phyloP scores from a whole-genome alignment of 164 flowering plant species.

The Annona squamosa region DNA sequence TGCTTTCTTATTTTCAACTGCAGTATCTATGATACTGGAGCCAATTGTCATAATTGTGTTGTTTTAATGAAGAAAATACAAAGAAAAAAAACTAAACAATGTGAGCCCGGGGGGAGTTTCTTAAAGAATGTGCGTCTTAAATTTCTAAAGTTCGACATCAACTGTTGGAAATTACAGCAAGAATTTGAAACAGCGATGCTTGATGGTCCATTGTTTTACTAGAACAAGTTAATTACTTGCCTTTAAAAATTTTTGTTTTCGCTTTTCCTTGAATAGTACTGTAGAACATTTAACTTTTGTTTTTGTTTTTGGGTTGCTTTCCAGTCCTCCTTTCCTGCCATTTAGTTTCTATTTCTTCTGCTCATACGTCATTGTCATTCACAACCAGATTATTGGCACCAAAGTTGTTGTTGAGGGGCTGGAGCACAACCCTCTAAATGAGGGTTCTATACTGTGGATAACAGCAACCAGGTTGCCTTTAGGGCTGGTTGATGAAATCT shows the following conservation, averaged over 20 bases:
- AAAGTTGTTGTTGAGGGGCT: slow-evolving; percentile 85
- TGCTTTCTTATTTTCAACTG: neutral
- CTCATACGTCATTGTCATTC: neutral
- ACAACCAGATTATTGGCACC: slow-evolving; percentile 55
- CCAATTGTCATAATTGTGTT: too few species aligned
- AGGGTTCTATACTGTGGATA: slow-evolving; percentile 95
- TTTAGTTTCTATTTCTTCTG: neutral
- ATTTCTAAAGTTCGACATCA: too few species aligned
- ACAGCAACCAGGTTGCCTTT: slow-evolving; percentile 59
- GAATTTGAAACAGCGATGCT: too few species aligned
- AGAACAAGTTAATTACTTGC: neutral
- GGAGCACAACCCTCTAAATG: slow-evolving; percentile 83
- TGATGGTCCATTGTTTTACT: too few species aligned
- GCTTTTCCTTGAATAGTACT: neutral
- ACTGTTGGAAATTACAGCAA: too few species aligned
- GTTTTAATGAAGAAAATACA: too few species aligned
- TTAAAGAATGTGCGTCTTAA: too few species aligned
- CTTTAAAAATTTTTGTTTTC: neutral
- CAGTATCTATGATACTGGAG: too few species aligned
- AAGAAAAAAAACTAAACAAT: too few species aligned
- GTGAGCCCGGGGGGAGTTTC: too few species aligned
- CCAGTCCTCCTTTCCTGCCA: neutral
- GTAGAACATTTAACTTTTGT: neutral
- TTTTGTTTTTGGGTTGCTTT: neutral
- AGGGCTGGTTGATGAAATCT: slow-evolving; percentile 81